Evolutionary conservation across 805 yeast genomes (phyloP), one percentile per base, ranked within the genome.

Genomic region (Candida ipomoeae): DNA sequence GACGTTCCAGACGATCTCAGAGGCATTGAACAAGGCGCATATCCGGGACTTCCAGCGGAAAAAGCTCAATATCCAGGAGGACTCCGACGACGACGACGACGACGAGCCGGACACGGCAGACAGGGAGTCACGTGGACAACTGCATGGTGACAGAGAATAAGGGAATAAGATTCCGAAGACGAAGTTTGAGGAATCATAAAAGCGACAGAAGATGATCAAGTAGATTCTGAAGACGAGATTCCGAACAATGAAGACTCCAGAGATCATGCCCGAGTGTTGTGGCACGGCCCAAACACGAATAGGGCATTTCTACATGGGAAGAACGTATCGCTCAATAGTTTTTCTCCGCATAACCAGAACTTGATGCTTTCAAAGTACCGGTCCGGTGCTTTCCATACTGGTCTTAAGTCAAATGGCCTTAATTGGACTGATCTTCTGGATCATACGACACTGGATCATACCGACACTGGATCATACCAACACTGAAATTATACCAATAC

Each of bases 21-120:
- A 77, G 46, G 79, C 81, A 0, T 73, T 87, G 57, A 85, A 84
- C 11, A 78, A 75, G 65, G 96, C 96, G 0, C 96, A 89, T 60
- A 83, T 87, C 36, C 84, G 85, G 62, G 96, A 89, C 69, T 89
- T 89, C 73, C 94, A 89, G 67, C 78, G 91, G 59, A 77, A 83
- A 48, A 78, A 73, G 56, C 62, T 63, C 14, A 59, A 62, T 6
- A 59, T 61, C 8, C 57, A 61, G 7, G 61, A 57, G 6, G 68
- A 65, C 1, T 70, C 64, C 29, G 64, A 64, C 18, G 65, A 62
- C 29, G 74, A 70, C 18, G 75, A 68, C 8, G 75, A 70, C 20
- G 73, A 65, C 15, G 70, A 65, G 29, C 29, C 29, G 10, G 29
- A 26, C 29, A 26, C 29, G 5, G 29, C 29, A 10, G 69, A 62